Evolutionary conservation across 2,329 filamentous ascomycete species (phyloP).

Genomic region (Colletotrichum siamense): DNA sequence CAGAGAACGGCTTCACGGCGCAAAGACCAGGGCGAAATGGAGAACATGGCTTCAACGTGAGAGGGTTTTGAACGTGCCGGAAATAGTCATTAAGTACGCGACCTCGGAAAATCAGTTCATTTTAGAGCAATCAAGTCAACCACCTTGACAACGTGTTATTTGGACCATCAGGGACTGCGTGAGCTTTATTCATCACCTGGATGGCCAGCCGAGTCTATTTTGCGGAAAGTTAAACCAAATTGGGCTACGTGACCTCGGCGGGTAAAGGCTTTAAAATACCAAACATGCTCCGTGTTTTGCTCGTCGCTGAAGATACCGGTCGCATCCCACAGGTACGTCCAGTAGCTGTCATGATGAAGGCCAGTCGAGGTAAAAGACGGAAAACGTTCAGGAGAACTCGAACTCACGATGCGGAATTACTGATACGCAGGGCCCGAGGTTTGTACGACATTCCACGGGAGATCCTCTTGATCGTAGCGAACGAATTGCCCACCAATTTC

Average conservation of each 20-base stretch:
- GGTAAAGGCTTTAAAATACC: background rate
- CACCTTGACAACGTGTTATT: background rate
- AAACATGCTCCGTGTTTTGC: background rate
- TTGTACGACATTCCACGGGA: background rate
- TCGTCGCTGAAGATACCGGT: background rate
- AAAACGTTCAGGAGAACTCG: rapidly evolving
- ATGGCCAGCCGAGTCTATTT: background rate
- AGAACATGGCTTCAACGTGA: background rate
- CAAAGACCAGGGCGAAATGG: background rate
- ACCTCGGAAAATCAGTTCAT: background rate
- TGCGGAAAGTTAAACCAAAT: too few relatives aligned
- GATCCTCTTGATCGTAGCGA: background rate
- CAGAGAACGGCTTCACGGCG: background rate
- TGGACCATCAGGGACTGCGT: rapidly evolving
- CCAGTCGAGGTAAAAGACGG: background rate
- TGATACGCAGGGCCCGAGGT: rapidly evolving
- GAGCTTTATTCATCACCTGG: background rate
- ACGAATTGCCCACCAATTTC: background rate
- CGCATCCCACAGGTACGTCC: too few relatives aligned
- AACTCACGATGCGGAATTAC: background rate
- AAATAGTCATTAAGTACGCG: background rate
- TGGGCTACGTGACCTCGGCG: too few relatives aligned
- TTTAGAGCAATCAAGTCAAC: background rate
- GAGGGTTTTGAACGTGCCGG: rapidly evolving
- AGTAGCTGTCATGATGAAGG: background rate